Conservation (phyloP, 2,329 filamentous ascomycete species). For the Penicillium occitanis region DNA sequence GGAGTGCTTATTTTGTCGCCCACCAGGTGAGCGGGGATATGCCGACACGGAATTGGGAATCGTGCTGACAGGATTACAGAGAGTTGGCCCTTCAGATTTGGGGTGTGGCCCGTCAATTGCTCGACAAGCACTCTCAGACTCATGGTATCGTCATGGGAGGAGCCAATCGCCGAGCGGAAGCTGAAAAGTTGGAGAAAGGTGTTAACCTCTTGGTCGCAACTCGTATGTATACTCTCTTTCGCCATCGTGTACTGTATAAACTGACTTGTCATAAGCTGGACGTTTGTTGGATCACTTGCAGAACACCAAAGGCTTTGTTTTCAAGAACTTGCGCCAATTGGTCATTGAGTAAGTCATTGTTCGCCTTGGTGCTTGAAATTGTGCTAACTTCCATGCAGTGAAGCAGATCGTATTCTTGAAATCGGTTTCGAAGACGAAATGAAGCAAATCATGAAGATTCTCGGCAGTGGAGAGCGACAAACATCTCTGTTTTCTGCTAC, state of each 20-base stretch:
- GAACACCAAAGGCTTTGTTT: constrained; percentile 84
- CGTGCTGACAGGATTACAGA: constrained; percentile 42
- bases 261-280: constrained; percentile 57
- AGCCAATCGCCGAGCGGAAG: constrained; percentile 85
- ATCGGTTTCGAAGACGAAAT: constrained; percentile 99
- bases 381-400: constrained; percentile 36
- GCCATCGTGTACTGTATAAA: not conserved
- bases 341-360: constrained; percentile 66
- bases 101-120: constrained; percentile 87
- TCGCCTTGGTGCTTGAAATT: not conserved
- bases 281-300: constrained; percentile 90
- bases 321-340: constrained; percentile 88
- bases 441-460: constrained; percentile 91
- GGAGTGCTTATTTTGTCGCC: constrained; percentile 92
- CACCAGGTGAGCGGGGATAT: constrained; percentile 49
- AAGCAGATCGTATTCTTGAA: constrained; percentile 94
- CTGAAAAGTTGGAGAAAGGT: constrained; percentile 89
- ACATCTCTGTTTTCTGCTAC: constrained; percentile 99
- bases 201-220: constrained; percentile 95
- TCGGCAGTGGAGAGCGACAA: constrained; percentile 82
- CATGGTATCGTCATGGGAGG: constrained; percentile 96
- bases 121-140: constrained; percentile 90
- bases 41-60: not conserved
- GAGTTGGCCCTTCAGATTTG: constrained; percentile 96
- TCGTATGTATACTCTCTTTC: not conserved